Conservation (phyloP, 148 eudicot species). For the Agrostemma githago region DNA sequence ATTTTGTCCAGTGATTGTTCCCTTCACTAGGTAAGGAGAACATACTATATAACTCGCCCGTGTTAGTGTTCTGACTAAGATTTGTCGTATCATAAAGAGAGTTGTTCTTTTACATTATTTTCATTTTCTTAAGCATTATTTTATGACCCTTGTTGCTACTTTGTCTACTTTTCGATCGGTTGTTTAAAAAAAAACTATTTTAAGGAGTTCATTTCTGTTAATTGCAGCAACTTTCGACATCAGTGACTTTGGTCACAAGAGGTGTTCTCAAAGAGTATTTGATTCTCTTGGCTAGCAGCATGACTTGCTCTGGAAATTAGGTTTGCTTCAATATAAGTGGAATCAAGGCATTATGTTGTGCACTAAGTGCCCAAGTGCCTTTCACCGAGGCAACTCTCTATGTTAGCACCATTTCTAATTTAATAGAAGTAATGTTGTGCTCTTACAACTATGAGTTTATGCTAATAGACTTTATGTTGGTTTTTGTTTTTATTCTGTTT, state of each 20-base stretch:
- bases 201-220: neutral
- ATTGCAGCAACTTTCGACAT: slow-evolving; percentile 82
- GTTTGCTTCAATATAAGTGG: slow-evolving; percentile 82
- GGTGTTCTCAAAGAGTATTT: slow-evolving; percentile 91
- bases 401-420: slow-evolving; percentile 38
- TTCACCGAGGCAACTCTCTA: slow-evolving; percentile 86
- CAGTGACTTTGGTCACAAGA: slow-evolving; percentile 83
- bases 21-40: too few species aligned
- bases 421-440: neutral
- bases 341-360: slow-evolving; percentile 68
- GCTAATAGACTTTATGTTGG: neutral
- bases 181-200: too few species aligned
- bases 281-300: slow-evolving; percentile 94
- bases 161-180: too few species aligned
- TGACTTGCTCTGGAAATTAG: slow-evolving; percentile 81
- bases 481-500: neutral
- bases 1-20: too few species aligned
- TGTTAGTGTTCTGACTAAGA: too few species aligned
- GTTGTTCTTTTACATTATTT: too few species aligned
- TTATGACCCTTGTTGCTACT: too few species aligned
- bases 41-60: too few species aligned
- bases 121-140: too few species aligned
- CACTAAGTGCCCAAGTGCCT: slow-evolving; percentile 72
- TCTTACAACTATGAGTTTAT: neutral
- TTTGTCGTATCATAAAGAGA: too few species aligned